These are phyloP conservation scores for Aureobasidium subglaciale DNA, from an alignment of 2,329 filamentous ascomycete species.

Conservation along the genomic window DNA sequence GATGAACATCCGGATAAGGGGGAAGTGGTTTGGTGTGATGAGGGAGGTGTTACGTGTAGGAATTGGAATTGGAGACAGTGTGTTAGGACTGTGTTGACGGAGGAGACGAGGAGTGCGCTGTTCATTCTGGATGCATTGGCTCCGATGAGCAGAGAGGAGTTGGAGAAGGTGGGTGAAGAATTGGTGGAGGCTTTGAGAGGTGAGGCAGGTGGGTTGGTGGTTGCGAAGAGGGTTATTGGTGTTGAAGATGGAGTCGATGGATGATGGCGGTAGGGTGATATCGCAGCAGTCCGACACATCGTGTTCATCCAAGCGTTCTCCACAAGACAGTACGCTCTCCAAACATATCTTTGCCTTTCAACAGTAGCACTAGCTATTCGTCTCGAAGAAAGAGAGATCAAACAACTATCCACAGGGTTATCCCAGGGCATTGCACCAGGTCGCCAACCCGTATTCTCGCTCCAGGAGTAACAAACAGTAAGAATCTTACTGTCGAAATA, in stretches of 20 bases:
- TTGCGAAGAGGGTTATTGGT: neutral
- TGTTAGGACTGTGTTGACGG: conserved; percentile 29
- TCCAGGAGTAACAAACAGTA: too few relatives aligned
- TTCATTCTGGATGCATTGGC: conserved; percentile 31
- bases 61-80: conserved; percentile 37
- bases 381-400: too few relatives aligned
- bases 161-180: conserved; percentile 26
- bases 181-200: conserved; percentile 15
- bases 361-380: too few relatives aligned
- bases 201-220: neutral
- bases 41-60: conserved; percentile 32
- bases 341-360: too few relatives aligned
- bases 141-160: conserved; percentile 20
- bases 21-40: conserved; percentile 36
- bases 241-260: neutral
- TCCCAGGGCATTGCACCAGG: too few relatives aligned
- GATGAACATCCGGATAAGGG: conserved; percentile 27
- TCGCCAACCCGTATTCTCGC: too few relatives aligned
- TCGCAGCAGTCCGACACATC: too few relatives aligned
- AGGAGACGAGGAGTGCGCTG: conserved; percentile 30
- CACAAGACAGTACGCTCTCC: too few relatives aligned
- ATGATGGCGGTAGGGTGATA: too few relatives aligned
- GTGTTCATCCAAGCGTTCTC: too few relatives aligned
- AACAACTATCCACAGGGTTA: too few relatives aligned
- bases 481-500: too few relatives aligned